phyloP scores from a whole-genome alignment of 257 asterid species.

The Solanum lycopersicoides region DNA sequence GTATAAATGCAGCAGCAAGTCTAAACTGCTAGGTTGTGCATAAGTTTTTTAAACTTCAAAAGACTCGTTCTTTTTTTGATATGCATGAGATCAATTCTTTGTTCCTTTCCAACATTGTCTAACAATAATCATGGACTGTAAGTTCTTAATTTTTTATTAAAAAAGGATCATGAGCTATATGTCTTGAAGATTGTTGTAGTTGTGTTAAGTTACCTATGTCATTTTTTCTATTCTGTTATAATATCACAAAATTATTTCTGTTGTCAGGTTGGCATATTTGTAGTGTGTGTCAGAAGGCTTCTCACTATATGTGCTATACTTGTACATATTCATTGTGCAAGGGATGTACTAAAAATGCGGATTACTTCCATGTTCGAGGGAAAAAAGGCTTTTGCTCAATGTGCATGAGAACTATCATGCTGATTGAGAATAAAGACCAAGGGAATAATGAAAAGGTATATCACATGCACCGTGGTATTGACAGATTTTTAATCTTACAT shows the following conservation, averaged over 20 bases:
- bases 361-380: slow-evolving; percentile 46
- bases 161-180: neutral
- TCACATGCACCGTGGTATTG: neutral
- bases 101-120: neutral
- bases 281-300: slow-evolving; percentile 52
- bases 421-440: slow-evolving; percentile 60
- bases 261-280: slow-evolving; percentile 87
- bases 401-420: slow-evolving; percentile 68
- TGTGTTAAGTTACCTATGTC: neutral
- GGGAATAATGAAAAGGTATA: slow-evolving; percentile 48
- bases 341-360: slow-evolving; percentile 50
- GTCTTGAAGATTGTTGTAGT: neutral
- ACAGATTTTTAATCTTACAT: neutral
- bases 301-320: slow-evolving; percentile 66
- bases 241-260: neutral
- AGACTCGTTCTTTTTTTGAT: neutral
- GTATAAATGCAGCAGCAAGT: neutral
- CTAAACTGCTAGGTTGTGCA: neutral
- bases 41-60: neutral
- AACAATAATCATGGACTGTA: neutral
- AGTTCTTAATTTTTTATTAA: neutral
- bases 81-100: neutral
- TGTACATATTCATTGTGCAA: slow-evolving; percentile 82
- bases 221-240: neutral
- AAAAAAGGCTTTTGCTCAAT: slow-evolving; percentile 71